phyloP scores from a whole-genome alignment of 2,329 filamentous ascomycete genomes.

The Hypomyces rosellus region DNA sequence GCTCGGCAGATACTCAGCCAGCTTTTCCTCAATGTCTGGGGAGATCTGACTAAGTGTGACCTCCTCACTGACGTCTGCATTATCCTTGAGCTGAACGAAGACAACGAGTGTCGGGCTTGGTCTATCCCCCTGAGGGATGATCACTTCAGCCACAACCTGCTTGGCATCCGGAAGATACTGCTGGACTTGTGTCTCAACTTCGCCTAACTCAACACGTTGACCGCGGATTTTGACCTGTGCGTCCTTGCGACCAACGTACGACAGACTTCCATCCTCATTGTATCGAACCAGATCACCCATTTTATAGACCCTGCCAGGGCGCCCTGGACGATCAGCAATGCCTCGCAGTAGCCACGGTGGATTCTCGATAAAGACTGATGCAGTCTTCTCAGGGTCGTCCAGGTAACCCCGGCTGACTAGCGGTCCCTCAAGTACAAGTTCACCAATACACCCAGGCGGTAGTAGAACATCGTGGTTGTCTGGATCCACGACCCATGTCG shows the following conservation, averaged over 20 bases:
- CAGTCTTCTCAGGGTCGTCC: not conserved
- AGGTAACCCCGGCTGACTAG: too few relatives aligned
- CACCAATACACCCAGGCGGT: too few relatives aligned
- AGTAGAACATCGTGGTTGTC: too few relatives aligned
- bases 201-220: conserved; percentile 39
- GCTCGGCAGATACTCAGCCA: too few relatives aligned
- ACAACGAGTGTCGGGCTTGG: not conserved
- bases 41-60: too few relatives aligned
- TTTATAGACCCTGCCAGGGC: conserved; percentile 11
- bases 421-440: too few relatives aligned
- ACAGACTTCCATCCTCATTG: not conserved
- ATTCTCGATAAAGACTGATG: not conserved
- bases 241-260: conserved; percentile 33
- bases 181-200: conserved; percentile 10
- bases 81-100: not conserved
- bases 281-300: not conserved
- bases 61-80: too few relatives aligned
- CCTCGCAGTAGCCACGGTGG: not conserved
- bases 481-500: too few relatives aligned
- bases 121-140: not conserved
- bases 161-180: not conserved
- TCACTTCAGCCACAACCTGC: not conserved
- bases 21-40: too few relatives aligned
- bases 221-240: conserved; percentile 50
- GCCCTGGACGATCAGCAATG: conserved; percentile 1